Base-by-base conservation (phyloP, 805 yeast genomes). In the Candida insectorum region DNA sequence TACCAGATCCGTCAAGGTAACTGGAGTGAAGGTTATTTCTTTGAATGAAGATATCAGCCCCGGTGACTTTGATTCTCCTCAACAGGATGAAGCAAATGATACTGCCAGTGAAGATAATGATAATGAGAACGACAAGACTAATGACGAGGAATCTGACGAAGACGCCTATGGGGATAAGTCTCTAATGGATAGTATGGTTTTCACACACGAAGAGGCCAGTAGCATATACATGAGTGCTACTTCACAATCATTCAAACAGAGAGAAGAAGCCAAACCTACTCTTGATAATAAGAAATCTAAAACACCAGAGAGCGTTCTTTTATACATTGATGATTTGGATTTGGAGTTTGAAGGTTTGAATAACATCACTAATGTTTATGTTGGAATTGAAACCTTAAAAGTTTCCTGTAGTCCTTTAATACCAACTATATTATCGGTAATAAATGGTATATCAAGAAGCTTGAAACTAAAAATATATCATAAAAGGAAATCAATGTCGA, bases 201-300 rank as follows among this genome's bases (percentile, higher is more conserved):
- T 79, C 49, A 77, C 91, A 1, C 81, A 76, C 34, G 78, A 74
- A 31, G 83, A 81, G 36, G 82, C 85, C 1, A 70, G 77, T 29
- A 79, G 88, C 3, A 70, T 85, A 13, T 86, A 84, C 51, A 78
- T 85, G 89, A 85, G 94, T 56, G 94, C 95, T 2, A 65, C 81
- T 8, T 77, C 85, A 0, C 69, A 73, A 31, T 51, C 76, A 2
- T 60, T 69, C 30, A 45, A 45, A 20, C 24, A 29, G 4, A 5
- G 20, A 10, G 15, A 13, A 4, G 18, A 27, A 14, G 36, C 34
- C 7, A 32, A 26, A 11, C 34, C 26, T 3, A 17, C 19, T 13
- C 23, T 26, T 5, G 13, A 12, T n/a, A 16, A 14, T 23, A 22
- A 25, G 12, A 8, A 37, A 33, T 0, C 43, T 48, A 5, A 53